phyloP scores from a whole-genome alignment of 192 early-diverging fungal genomes.

The Bifiguratus adelaidae region DNA sequence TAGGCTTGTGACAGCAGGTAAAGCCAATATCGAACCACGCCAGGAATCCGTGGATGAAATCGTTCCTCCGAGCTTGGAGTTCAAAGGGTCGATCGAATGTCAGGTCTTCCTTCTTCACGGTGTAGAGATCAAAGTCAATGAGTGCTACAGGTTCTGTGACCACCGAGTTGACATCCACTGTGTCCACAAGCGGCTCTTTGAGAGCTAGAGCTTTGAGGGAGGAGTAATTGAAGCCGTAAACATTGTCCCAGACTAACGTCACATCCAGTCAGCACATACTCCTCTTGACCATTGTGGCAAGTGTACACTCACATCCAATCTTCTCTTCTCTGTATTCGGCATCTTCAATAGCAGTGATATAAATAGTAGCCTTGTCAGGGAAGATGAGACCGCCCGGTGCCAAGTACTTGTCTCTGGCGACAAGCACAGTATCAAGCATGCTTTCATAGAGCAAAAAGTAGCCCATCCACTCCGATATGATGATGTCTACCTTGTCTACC shows the following conservation, averaged over 20 bases:
- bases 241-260: constrained; percentile 67
- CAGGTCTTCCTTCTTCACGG: constrained; percentile 82
- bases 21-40: constrained; percentile 97
- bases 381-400: constrained; percentile 85
- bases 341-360: constrained; percentile 86
- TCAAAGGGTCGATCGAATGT: constrained; percentile 79
- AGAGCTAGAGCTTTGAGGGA: constrained; percentile 84
- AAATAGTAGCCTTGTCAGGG: constrained; percentile 79
- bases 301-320: constrained; percentile 50
- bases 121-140: constrained; percentile 62
- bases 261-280: neutral
- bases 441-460: constrained; percentile 97
- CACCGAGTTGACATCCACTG: constrained; percentile 78
- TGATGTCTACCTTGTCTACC: constrained; percentile 95
- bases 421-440: constrained; percentile 99
- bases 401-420: constrained; percentile 91
- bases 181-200: constrained; percentile 92
- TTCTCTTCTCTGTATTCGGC: constrained; percentile 90
- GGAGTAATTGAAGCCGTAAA: constrained; percentile 97
- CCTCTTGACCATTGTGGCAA: constrained; percentile 9
- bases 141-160: constrained; percentile 44
- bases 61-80: constrained; percentile 62
- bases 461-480: constrained; percentile 99
- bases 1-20: constrained; percentile 79
- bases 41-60: constrained; percentile 89